Evolutionary conservation across 306 rosid species (phyloP), one percentile per base, ranked within the genome.

Genomic region (Benincasa hispida): DNA sequence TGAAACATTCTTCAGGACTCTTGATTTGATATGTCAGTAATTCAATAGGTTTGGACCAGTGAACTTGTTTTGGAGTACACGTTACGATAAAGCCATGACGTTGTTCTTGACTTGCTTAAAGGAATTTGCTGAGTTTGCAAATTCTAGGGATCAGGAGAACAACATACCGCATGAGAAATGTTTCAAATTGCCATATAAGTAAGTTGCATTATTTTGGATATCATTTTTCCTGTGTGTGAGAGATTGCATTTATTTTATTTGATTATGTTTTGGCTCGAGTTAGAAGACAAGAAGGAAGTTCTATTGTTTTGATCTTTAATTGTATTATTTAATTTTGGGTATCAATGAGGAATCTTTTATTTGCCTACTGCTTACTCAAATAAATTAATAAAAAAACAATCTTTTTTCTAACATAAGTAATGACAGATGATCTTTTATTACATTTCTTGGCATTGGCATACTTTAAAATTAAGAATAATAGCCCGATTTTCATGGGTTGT

Each of bases 21-120:
- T 78, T 83, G 79, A 79, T 30, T 57, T 42, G 74, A 74, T 41
- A 76, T 28, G 8, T 66, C 19, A 53, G 22, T 79, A 21, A 17
- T 79, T 68, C 51, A 51, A 61, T 83, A 93, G 99, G 91, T 94
- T 94, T 86, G 99, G 97, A 80, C 97, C 99, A 1, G 99, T 94
- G 84, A 94, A 94, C 88, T 84, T 92, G 85, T 92, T 92, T 79
- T 94, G 99, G 99, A 91, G 99, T 81, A 92, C 96, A 62, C 93
- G 97, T 45, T 94, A 91, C 81, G 99, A 94, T 92, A 92, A 81
- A 87, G 97, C 97, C 85, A 92, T 92, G 99, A 86, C 96, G 13
- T 84, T 88, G 79, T 94, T 82, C 86, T 84, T 90, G 85, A 87
- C 94, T 61, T 94, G 96, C 84, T 95, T 91, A 47, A 94, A 92